Base-by-base conservation (phyloP, 2,329 filamentous ascomycete genomes). In the Dactylellina cionopaga region DNA sequence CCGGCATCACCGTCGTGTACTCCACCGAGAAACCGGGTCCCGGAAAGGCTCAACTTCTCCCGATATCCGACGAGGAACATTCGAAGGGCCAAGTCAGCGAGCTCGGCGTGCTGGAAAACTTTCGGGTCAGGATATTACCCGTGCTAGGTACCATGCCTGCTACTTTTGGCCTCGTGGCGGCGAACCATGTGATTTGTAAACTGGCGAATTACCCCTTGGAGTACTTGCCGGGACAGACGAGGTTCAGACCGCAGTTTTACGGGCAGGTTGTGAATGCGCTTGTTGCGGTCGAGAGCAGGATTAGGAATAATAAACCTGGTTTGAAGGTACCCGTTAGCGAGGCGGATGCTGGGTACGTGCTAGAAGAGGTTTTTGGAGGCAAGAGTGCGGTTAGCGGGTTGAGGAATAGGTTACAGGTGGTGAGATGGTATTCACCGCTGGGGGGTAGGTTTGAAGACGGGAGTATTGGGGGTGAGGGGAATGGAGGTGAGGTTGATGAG, bases 111-210 rank as follows among this genome's bases (percentile, higher is more conserved):
- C 85, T 99, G 54, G 91, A 93, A 0, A 93, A 96, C 79, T 99
- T 99, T 80, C 86, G 95, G 22, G 92, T 96, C 7, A 86, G 95
- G n/a, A 99, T 99, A 65, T 81, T 99, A 6, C 95, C 95, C 0
- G 95, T 99, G 0, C 83, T 99, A 2, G 95, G 95, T 0, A 99
- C 95, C 0, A 97, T 99, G 93, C 95, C 95, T 0, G 94, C 95
- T 1, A 89, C 98, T 0, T 99, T 99, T 80, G 95, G 95, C 6
- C 90, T 97, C 63, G 91, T 90, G 0, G 87, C 91, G 6, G 95
- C 95, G 2, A 99, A 98, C 80, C 92, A 98, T 79, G 88, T 98
- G 70, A 94, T 99, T 75, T 85, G 96, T 63, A 87, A 88, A 66
- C 86, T 98, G 47, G 81, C 85, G 75, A 91, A 89, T 5, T 99